Evolutionary conservation across 2,329 filamentous ascomycete genomes (phyloP).

Genomic region (Anisogramma anomala): DNA sequence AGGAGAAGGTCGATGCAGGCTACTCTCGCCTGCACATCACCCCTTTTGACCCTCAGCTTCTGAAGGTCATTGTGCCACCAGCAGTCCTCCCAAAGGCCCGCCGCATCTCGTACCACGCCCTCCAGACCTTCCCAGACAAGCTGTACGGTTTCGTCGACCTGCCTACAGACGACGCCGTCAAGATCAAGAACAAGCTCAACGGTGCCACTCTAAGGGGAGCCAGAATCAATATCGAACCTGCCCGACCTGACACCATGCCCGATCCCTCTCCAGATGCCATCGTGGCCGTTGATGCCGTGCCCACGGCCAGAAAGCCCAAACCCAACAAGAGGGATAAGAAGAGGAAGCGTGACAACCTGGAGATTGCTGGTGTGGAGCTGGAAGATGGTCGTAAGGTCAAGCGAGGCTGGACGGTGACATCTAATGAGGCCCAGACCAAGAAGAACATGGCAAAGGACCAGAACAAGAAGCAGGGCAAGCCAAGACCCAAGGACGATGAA

Average conservation of each 20-base stretch:
- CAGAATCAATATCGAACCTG: conserved; percentile 77
- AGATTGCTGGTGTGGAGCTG: conserved; percentile 57
- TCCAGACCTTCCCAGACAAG: conserved; percentile 82
- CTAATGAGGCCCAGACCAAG: conserved; percentile 36
- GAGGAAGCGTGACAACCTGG: conserved; percentile 36
- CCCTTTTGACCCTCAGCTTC: conserved; percentile 65
- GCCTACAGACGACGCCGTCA: conserved; percentile 72
- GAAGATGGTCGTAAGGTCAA: conserved; percentile 68
- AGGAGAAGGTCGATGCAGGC: conserved; percentile 1
- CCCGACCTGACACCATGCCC: conserved; percentile 50
- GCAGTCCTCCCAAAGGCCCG: conserved; percentile 54
- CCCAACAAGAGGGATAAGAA: conserved; percentile 25
- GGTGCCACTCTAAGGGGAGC: conserved; percentile 72
- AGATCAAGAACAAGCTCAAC: conserved; percentile 81
- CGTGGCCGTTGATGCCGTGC: conserved; percentile 12
- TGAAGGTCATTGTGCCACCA: conserved; percentile 59
- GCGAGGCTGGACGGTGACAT: conserved; percentile 74
- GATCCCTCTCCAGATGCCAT: conserved; percentile 23
- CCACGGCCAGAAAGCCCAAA: conserved; percentile 15
- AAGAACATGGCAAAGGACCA: conserved; percentile 35
- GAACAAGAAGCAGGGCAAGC: conserved; percentile 28
- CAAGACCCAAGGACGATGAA: conserved; percentile 28
- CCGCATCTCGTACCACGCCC: conserved; percentile 76
- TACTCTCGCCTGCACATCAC: conserved; percentile 70
- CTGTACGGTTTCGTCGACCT: conserved; percentile 85